A percentile compares a stretch with the other conserved stretches of the same genome.
phyloP scores from a whole-genome alignment of 192 early-diverging fungal genomes.

The Funneliformis mosseae region DNA sequence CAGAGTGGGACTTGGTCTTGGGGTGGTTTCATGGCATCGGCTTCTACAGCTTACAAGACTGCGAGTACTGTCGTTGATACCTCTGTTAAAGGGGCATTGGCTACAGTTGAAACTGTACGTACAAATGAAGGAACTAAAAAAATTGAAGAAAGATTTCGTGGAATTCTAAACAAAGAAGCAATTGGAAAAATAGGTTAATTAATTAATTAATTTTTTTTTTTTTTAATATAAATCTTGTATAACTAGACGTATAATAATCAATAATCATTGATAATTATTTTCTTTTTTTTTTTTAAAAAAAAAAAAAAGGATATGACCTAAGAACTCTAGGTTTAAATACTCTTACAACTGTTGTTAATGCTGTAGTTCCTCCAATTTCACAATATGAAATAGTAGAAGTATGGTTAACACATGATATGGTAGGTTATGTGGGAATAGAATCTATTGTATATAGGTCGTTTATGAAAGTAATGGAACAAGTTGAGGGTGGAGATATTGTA shows the following conservation, averaged over 20 bases:
- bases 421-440: constrained; percentile 58
- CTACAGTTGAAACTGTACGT: constrained; percentile 47
- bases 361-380: constrained; percentile 60
- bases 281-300: too few relatives aligned
- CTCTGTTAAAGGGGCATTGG: constrained; percentile 45
- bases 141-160: constrained; percentile 56
- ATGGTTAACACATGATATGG: constrained; percentile 60
- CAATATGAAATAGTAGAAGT: constrained; percentile 64
- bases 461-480: constrained; percentile 61
- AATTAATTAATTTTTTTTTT: not conserved
- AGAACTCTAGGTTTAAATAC: constrained; percentile 50
- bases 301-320: constrained; percentile 53
- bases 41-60: constrained; percentile 59
- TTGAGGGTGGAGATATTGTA: constrained; percentile 59
- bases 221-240: not conserved
- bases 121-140: constrained; percentile 45
- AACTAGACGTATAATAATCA: not conserved
- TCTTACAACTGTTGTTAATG: constrained; percentile 54
- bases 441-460: constrained; percentile 56
- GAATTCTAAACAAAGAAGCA: constrained; percentile 58
- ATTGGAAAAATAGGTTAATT: constrained; percentile 60
- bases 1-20: constrained; percentile 44
- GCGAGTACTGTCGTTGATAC: constrained; percentile 54
- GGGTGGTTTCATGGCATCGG: constrained; percentile 55
- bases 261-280: constrained; percentile 1